phyloP scores from a whole-genome alignment of 2,329 filamentous ascomycete genomes.

The Colletotrichum incanum region DNA sequence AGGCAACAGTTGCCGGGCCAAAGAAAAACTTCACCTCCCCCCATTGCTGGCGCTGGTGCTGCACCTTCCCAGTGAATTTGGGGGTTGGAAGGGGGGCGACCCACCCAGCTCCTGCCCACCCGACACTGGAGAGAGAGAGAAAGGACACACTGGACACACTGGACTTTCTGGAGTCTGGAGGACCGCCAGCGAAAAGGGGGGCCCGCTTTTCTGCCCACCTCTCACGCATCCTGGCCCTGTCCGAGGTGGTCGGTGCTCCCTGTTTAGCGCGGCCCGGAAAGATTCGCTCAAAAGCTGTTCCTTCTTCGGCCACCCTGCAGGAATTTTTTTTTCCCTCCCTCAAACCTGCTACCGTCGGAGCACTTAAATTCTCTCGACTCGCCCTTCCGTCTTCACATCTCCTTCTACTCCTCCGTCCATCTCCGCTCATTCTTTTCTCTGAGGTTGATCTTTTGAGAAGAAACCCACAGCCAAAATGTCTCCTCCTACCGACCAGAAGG shows the following conservation, averaged over 20 bases:
- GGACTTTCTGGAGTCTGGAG: constrained; percentile 19
- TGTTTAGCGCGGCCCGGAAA: constrained; percentile 59
- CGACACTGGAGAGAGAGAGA: constrained; percentile 1
- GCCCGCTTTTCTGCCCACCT: constrained; percentile 47
- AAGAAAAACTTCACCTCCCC: constrained; percentile 20
- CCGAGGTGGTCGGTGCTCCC: constrained; percentile 40
- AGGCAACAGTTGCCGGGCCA: constrained; percentile 42
- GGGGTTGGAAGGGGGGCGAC: constrained; percentile 40
- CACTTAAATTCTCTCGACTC: constrained; percentile 44
- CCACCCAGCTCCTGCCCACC: constrained; percentile 26
- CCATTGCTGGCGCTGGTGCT: neutral
- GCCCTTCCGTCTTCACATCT: constrained; percentile 59
- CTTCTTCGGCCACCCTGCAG: constrained; percentile 58
- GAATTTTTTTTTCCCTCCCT: constrained; percentile 69
- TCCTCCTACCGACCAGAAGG: constrained; percentile 68
- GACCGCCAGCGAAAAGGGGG: constrained; percentile 20
- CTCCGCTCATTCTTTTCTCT: constrained; percentile 76
- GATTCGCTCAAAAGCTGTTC: constrained; percentile 69
- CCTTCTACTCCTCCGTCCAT: constrained; percentile 61
- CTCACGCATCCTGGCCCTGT: constrained; percentile 39
- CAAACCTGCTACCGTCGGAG: constrained; percentile 62
- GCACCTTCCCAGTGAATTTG: constrained; percentile 39
- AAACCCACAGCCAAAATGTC: constrained; percentile 66
- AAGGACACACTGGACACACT: constrained; percentile 16
- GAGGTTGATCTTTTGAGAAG: constrained; percentile 60